Evolutionary conservation across 139 green algal species (phyloP), one percentile per base, ranked within the genome.

Genomic region (Volvox africanus): DNA sequence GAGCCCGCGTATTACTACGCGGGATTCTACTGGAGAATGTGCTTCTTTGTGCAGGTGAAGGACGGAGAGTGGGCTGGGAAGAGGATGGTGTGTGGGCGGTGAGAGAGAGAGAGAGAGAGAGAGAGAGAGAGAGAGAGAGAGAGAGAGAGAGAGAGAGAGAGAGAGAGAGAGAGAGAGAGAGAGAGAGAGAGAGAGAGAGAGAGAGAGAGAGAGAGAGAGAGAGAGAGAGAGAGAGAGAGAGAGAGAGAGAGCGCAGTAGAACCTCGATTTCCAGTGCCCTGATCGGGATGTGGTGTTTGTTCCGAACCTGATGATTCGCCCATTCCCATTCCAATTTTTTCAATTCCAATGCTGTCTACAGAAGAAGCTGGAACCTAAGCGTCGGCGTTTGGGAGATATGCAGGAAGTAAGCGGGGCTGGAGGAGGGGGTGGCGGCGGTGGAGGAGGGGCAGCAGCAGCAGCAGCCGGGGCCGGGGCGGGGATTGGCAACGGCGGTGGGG

Each of bases 1-100:
- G 82, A 77, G 61, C 82, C 82, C 0, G 82, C 33, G 21, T 78
- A 78, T 35, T 88, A 88, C 82, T 77, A 78, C n/a, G 82, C 30
- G 2, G 82, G 82, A 6, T 88, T 88, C 61, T 88, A 78, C 21
- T 88, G 82, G 82, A 28, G 62, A 17, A 88, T 88, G 82, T 76
- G 61, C 61, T 88, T 88, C 82, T 88, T 88, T 22, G 82, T 88
- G 5, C 82, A 88, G 82, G 82, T 78, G 82, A 32, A 61, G 16
- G 61, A 22, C 6, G 32, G 61, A 16, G 82, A 19, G 61, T 9
- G 71, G 71, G 71, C 16, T n/a, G 71, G 14, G 71, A 79, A 20
- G 71, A 1, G 65, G 65, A 28, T 24, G 65, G 65, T 9, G 71
- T n/a, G 14, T 32, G 71, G 22, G 71, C 6, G 28, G 19, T 6